phyloP scores from a whole-genome alignment of 2,329 filamentous ascomycete genomes.

The Sporothrix phasma region DNA sequence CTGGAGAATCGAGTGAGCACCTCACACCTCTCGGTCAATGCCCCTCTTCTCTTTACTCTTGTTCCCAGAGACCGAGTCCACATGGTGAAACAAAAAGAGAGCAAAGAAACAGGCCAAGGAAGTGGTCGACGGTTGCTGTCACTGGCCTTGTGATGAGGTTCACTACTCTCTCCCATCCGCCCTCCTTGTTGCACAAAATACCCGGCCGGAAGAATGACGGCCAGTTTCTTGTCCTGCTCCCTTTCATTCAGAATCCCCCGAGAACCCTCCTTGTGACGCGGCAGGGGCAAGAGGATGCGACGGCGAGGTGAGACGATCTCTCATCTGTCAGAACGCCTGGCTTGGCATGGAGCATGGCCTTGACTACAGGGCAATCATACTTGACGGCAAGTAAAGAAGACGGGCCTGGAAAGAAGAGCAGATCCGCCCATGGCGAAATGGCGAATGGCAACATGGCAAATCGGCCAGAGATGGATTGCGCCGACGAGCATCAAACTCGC shows the following conservation, averaged over 20 bases:
- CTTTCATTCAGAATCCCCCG: not conserved
- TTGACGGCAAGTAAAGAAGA: slow-evolving; percentile 1
- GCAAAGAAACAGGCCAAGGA: not conserved
- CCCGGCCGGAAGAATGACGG: not conserved
- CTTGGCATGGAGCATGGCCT: slow-evolving; percentile 7
- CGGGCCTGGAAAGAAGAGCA: not conserved
- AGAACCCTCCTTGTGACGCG: not conserved
- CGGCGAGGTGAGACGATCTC: slow-evolving; percentile 5
- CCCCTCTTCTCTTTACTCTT: not conserved
- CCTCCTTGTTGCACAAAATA: not conserved
- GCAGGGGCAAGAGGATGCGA: not conserved
- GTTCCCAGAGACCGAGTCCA: not conserved
- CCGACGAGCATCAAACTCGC: not conserved
- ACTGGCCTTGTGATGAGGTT: not conserved
- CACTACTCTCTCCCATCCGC: not conserved
- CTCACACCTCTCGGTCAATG: not conserved
- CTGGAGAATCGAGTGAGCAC: not conserved
- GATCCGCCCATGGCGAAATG: not conserved
- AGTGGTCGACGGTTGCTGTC: not conserved
- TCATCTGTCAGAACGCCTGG: not conserved
- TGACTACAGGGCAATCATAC: slow-evolving; percentile 12
- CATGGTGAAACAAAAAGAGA: not conserved
- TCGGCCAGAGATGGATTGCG: not conserved
- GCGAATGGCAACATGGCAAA: not conserved
- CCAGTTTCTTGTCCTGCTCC: not conserved